These are phyloP conservation scores for Geoglossum cookeanum DNA, from an alignment of 2,329 filamentous ascomycete species.

Conservation along the genomic window DNA sequence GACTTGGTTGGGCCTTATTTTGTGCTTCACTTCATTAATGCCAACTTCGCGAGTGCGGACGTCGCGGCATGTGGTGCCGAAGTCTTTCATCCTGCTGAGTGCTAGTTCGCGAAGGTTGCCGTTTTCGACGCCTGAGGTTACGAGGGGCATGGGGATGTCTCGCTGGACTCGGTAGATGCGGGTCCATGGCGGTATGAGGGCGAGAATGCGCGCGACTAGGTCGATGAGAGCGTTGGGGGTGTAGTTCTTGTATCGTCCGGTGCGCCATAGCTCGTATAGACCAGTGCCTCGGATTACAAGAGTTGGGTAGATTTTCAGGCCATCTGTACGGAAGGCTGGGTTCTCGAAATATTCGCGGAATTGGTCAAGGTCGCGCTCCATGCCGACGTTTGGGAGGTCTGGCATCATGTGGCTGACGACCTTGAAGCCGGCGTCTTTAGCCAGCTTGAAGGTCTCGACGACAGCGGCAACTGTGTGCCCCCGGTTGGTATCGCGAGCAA, in stretches of 20 bases:
- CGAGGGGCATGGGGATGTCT: conserved; percentile 98
- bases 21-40: conserved; percentile 98
- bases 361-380: conserved; percentile 93
- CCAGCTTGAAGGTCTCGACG: conserved; percentile 88
- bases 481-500: conserved; percentile 92
- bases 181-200: conserved; percentile 90
- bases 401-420: conserved; percentile 99
- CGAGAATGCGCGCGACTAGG: conserved; percentile 86
- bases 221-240: conserved; percentile 94
- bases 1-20: conserved; percentile 89
- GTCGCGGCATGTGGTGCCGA: conserved; percentile 90
- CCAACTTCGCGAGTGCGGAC: conserved; percentile 92
- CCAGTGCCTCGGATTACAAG: conserved; percentile 93
- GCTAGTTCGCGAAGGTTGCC: conserved; percentile 88
- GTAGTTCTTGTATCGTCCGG: conserved; percentile 94
- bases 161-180: conserved; percentile 95
- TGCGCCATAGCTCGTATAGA: conserved; percentile 92
- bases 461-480: conserved; percentile 92
- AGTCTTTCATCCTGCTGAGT: conserved; percentile 96
- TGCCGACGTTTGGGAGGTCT: conserved; percentile 89
- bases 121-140: conserved; percentile 97
- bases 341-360: conserved; percentile 98
- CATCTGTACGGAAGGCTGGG: conserved; percentile 87
- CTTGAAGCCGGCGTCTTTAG: conserved; percentile 97
- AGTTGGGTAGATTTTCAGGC: conserved; percentile 94